phyloP scores from a whole-genome alignment of 2,329 filamentous ascomycete species.

The Aphanoascus verrucosus region DNA sequence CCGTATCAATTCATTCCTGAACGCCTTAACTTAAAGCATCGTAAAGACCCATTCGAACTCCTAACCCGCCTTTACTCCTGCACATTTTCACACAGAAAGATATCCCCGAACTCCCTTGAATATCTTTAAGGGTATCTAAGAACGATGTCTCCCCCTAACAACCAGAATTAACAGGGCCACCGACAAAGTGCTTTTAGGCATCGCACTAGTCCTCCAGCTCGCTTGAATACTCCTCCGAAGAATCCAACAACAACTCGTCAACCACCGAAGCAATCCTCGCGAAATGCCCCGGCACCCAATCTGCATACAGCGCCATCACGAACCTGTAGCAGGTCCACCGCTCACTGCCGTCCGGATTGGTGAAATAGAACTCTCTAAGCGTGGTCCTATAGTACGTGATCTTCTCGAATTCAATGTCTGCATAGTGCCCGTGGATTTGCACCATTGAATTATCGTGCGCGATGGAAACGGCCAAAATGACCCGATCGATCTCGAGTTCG shows the following conservation, averaged over 20 bases:
- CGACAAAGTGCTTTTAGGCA: no score
- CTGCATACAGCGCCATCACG: constrained; percentile 29
- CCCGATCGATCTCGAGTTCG: constrained; percentile 16
- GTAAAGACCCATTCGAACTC: no score
- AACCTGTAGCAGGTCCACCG: constrained; percentile 32
- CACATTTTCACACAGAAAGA: no score
- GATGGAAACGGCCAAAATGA: constrained; percentile 20
- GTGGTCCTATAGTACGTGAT: constrained; percentile 20
- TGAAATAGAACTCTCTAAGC: constrained; percentile 30
- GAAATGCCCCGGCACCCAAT: constrained; percentile 30
- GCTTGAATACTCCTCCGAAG: no score
- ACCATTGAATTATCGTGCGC: constrained; percentile 19
- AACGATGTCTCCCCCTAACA: no score
- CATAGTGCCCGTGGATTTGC: constrained; percentile 21
- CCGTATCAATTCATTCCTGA: no score
- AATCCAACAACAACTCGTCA: constrained; percentile 15
- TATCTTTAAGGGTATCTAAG: no score
- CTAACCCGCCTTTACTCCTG: no score
- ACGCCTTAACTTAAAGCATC: no score
- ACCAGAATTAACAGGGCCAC: no score
- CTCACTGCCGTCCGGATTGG: constrained; percentile 24
- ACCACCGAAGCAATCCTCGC: constrained; percentile 31
- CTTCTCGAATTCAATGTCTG: constrained; percentile 14
- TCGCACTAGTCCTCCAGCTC: no score
- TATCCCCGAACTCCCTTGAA: no score